Conservation (phyloP, 441 rosid genomes). For the Adansonia gregorii region DNA sequence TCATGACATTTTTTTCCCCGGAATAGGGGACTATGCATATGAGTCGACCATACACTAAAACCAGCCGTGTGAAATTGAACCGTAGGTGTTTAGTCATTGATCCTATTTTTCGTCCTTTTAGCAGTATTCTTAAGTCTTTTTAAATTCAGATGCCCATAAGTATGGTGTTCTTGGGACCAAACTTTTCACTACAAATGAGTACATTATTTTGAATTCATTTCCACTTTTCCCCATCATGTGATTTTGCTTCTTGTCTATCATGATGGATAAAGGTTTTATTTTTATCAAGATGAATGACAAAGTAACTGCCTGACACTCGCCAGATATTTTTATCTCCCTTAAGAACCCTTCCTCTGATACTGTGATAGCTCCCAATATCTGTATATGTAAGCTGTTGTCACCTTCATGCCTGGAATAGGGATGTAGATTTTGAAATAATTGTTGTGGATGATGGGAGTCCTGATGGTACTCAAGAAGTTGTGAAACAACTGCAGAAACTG, state of each 20-base stretch:
- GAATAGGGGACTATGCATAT: neutral
- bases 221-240: neutral
- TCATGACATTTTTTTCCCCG: neutral
- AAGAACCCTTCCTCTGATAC: neutral
- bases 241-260: neutral
- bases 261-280: neutral
- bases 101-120: neutral
- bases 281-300: neutral
- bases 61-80: neutral
- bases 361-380: constrained; percentile 5
- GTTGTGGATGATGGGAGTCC: constrained; percentile 99
- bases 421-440: constrained; percentile 84
- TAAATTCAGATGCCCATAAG: neutral
- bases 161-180: neutral
- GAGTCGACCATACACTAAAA: neutral
- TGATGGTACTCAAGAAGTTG: constrained; percentile 92
- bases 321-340: neutral
- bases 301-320: neutral
- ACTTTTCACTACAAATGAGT: neutral
- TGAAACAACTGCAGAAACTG: constrained; percentile 74
- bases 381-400: neutral
- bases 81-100: neutral
- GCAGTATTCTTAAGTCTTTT: neutral
- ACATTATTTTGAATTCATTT: neutral
- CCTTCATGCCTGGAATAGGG: constrained; percentile 43